phyloP scores from a whole-genome alignment of 352 stramenopile genomes.

The Peronospora farinosa region DNA sequence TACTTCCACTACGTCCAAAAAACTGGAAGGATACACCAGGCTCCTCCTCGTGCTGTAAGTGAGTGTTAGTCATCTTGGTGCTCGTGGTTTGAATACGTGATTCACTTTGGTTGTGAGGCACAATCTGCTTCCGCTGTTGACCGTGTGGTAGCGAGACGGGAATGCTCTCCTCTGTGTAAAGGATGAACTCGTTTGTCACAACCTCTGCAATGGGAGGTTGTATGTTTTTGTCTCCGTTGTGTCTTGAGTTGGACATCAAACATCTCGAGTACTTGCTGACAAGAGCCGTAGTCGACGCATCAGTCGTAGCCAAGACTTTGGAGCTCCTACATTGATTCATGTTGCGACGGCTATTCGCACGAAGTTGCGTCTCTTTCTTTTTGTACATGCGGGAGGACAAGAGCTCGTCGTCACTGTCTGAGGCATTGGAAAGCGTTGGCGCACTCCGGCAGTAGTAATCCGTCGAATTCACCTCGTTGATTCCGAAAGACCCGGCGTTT shows the following conservation, averaged over 20 bases:
- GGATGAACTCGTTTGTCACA: slow-evolving; percentile 28
- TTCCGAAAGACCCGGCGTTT: slow-evolving; percentile 25
- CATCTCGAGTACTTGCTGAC: slow-evolving; percentile 52
- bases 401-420: slow-evolving; percentile 14
- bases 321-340: slow-evolving; percentile 17
- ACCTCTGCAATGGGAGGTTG: slow-evolving; percentile 26
- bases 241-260: slow-evolving; percentile 35
- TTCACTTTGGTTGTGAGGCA: slow-evolving; percentile 15
- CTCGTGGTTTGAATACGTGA: slow-evolving; percentile 18
- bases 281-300: slow-evolving; percentile 24
- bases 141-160: slow-evolving; percentile 23
- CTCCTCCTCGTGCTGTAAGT: slow-evolving; percentile 24
- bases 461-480: slow-evolving; percentile 31
- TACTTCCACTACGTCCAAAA: slow-evolving; percentile 41
- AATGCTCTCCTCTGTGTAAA: slow-evolving; percentile 30
- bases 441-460: slow-evolving; percentile 24
- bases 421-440: not conserved
- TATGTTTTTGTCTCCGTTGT: slow-evolving; percentile 19
- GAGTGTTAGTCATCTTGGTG: slow-evolving; percentile 8
- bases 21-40: slow-evolving; percentile 58
- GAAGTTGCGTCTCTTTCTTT: slow-evolving; percentile 8
- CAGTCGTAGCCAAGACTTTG: slow-evolving; percentile 5
- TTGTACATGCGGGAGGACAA: slow-evolving; percentile 17
- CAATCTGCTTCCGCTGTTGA: slow-evolving; percentile 22
- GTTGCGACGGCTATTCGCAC: not conserved